These are phyloP conservation scores for Termitomyces heimii DNA, from an alignment of 768 basidiomycete genomes.

Conservation along the genomic window DNA sequence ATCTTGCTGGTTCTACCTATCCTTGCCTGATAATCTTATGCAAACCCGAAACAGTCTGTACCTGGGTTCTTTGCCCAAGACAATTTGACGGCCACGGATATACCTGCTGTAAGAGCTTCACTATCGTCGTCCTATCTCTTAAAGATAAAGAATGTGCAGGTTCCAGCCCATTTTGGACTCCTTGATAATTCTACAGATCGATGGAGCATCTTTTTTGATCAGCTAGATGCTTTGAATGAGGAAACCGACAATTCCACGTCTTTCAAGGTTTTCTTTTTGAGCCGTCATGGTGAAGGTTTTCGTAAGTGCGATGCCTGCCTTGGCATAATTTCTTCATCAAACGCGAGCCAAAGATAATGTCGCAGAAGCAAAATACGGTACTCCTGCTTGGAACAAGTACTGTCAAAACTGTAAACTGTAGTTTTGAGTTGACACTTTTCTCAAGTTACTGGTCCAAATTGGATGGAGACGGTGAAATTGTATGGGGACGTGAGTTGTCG, in stretches of 20 bases:
- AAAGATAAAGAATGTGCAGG: constrained; percentile 23
- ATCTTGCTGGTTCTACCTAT: not conserved
- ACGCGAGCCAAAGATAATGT: constrained; percentile 49
- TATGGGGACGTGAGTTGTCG: constrained; percentile 64
- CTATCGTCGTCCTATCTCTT: not conserved
- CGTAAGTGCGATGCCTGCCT: constrained; percentile 38
- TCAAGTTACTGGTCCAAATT: constrained; percentile 57
- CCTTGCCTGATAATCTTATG: not conserved
- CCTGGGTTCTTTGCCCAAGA: constrained; percentile 39
- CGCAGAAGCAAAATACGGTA: constrained; percentile 52
- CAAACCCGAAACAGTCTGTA: not conserved
- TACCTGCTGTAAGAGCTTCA: constrained; percentile 23
- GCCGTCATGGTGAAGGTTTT: constrained; percentile 68
- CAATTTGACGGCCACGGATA: constrained; percentile 19
- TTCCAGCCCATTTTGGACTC: constrained; percentile 55
- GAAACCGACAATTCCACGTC: constrained; percentile 27
- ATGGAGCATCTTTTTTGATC: constrained; percentile 40
- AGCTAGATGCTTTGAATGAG: constrained; percentile 43
- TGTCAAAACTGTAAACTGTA: constrained; percentile 9
- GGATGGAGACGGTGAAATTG: constrained; percentile 57
- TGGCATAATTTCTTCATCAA: not conserved
- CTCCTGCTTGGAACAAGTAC: constrained; percentile 56
- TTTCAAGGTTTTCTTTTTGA: constrained; percentile 63
- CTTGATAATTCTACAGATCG: constrained; percentile 40
- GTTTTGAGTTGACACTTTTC: not conserved